Base-by-base conservation (phyloP, 2,329 filamentous ascomycete species). In the Aspergillus pseudoterreus region DNA sequence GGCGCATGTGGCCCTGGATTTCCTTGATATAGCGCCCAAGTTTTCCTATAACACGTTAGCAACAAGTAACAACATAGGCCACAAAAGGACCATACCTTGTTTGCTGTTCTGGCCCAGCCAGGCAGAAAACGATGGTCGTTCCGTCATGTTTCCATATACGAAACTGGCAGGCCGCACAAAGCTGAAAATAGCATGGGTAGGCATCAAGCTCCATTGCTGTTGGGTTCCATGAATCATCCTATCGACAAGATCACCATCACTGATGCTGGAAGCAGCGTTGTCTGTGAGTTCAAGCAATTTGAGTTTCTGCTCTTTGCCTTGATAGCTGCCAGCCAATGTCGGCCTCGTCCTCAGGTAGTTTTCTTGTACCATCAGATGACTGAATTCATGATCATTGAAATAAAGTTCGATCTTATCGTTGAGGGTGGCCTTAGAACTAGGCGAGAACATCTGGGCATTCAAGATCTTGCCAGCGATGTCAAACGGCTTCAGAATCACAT, bases 321-420 rank as follows among this genome's bases (percentile, higher is more conserved):
- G 78, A 66, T 85, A 86, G 17, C 77, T 78, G 54, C 77, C 81
- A 3, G 88, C 75, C 11, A 76, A 78, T 54, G 85, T 79, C 3
- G 94, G 94, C 54, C 85, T 89, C 2, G 90, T 91, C 56, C 84
- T 87, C 11, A 99, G 79, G 62, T 99, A 99, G 67, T 99, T 99
- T 71, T 99, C 95, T 69, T 99, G 94, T 43, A 99, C 85, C 94
- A 99, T 97, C 48, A 99, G 78, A 65, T 86, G 94, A 64, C 91
- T 96, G 74, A 97, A 95, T 63, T 99, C 94, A 66, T 99, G 94
- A 63, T 99, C 94, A 70, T 99, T 97, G 78, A 99, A 99, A 71
- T 99, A 99, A 1, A 99, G 83, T 72, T 99, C 92, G 56, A 95
- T 94, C 78, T 99, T 99, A 71, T 99, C 92, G 67, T 97, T 97